Conservation (phyloP, 257 asterid genomes). For the Lycium barbarum region DNA sequence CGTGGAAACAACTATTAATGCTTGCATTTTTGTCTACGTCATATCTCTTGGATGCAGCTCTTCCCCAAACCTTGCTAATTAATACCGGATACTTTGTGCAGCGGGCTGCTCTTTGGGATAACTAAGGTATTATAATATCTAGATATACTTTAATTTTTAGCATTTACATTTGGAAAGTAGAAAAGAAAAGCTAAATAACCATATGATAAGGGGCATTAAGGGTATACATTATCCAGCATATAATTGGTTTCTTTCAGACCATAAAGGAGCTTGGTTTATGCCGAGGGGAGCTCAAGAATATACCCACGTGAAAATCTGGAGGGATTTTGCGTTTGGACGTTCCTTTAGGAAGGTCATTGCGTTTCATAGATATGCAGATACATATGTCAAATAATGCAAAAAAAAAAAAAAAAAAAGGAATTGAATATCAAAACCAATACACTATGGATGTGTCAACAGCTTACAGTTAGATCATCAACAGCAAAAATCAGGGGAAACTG, state of each 20-base stretch:
- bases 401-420: background rate
- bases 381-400: background rate
- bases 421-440: background rate
- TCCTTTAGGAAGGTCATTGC: background rate
- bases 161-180: too few species aligned
- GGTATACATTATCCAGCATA: background rate
- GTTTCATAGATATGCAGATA: background rate
- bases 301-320: background rate
- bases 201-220: background rate
- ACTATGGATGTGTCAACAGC: background rate
- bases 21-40: too few species aligned
- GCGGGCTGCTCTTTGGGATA: too few species aligned
- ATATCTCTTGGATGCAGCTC: too few species aligned
- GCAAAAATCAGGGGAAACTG: background rate
- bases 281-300: background rate
- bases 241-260: background rate
- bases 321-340: background rate
- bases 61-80: too few species aligned
- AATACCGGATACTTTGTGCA: too few species aligned
- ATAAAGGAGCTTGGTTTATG: background rate
- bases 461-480: background rate
- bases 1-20: too few species aligned
- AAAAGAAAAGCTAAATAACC: background rate
- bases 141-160: too few species aligned
- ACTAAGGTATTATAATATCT: too few species aligned